Evolutionary conservation across 257 asterid genomes (phyloP).

Genomic region (Lycium ferocissimum): DNA sequence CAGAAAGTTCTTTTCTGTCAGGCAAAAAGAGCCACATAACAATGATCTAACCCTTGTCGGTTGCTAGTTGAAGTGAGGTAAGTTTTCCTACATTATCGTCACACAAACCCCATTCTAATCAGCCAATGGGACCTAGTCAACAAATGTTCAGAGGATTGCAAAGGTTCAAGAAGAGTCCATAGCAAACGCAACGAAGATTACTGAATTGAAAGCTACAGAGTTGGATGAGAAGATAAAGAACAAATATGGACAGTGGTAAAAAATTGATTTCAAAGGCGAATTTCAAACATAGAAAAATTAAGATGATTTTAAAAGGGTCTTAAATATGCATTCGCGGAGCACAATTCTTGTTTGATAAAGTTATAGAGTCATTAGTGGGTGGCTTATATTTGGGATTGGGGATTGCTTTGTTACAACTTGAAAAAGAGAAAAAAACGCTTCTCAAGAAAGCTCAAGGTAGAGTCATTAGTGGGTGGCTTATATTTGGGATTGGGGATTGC

Average conservation of each 20-base stretch:
- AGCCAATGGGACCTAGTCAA: too few relatives aligned
- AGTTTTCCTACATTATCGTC: too few relatives aligned
- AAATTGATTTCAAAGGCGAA: conserved; percentile 43
- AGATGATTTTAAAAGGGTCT: not conserved
- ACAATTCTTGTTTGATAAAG: not conserved
- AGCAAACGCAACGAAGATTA: conserved; percentile 46
- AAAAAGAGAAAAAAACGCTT: not conserved
- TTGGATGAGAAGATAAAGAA: conserved; percentile 67
- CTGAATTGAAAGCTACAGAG: conserved; percentile 51
- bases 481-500: too few relatives aligned
- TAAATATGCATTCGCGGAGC: not conserved
- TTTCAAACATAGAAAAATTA: not conserved
- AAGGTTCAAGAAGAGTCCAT: conserved; percentile 58
- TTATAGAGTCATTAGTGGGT: conserved; percentile 45
- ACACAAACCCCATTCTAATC: too few relatives aligned
- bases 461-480: conserved; percentile 29
- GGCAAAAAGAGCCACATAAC: too few relatives aligned
- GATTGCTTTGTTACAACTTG: not conserved
- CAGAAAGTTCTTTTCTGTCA: too few relatives aligned
- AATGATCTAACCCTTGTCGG: too few relatives aligned
- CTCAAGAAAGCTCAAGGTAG: not conserved
- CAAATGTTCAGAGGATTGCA: conserved; percentile 39
- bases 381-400: conserved; percentile 34
- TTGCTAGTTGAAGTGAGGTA: too few relatives aligned
- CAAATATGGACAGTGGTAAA: conserved; percentile 58